Percentiles rank a stretch among this genome's conserved stretches.
Evolutionary conservation across 805 yeast genomes (phyloP).

Genomic region (Pichia kluyveri): DNA sequence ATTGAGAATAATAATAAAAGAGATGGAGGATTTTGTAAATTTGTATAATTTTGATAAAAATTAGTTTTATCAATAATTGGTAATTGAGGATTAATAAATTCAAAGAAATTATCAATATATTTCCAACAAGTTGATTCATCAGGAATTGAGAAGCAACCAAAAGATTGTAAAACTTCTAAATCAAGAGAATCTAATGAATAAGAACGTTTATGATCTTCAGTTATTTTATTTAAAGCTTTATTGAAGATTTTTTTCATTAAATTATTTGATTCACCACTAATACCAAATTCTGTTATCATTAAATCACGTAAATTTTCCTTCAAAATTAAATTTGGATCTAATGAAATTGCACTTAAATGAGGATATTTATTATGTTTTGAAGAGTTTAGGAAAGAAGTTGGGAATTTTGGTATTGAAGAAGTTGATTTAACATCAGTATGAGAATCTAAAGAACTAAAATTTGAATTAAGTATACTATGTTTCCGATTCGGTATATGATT

Average conservation of each 20-base stretch:
- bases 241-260: conserved; percentile 15
- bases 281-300: conserved; percentile 8
- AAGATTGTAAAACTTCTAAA: conserved; percentile 49
- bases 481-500: not conserved
- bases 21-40: conserved; percentile 52
- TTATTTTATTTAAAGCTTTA: conserved; percentile 12
- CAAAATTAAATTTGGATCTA: conserved; percentile 19
- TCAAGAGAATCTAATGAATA: conserved; percentile 33
- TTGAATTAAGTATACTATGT: conserved; percentile 3
- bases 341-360: conserved; percentile 13
- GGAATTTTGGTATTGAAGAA: conserved; percentile 3
- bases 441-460: conserved; percentile 1
- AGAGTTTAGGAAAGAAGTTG: conserved; percentile 9
- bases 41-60: conserved; percentile 52
- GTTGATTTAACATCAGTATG: not conserved
- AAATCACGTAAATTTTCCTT: conserved; percentile 13
- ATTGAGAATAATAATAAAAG: conserved; percentile 54
- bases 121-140: conserved; percentile 53
- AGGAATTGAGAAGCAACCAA: conserved; percentile 69
- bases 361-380: conserved; percentile 19
- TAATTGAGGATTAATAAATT: conserved; percentile 52
- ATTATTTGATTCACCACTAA: conserved; percentile 13
- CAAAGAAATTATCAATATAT: conserved; percentile 53
- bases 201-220: conserved; percentile 11
- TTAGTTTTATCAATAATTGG: conserved; percentile 58